phyloP scores from a whole-genome alignment of 2,329 filamentous ascomycete species.

The Trichoderma koningiopsis region DNA sequence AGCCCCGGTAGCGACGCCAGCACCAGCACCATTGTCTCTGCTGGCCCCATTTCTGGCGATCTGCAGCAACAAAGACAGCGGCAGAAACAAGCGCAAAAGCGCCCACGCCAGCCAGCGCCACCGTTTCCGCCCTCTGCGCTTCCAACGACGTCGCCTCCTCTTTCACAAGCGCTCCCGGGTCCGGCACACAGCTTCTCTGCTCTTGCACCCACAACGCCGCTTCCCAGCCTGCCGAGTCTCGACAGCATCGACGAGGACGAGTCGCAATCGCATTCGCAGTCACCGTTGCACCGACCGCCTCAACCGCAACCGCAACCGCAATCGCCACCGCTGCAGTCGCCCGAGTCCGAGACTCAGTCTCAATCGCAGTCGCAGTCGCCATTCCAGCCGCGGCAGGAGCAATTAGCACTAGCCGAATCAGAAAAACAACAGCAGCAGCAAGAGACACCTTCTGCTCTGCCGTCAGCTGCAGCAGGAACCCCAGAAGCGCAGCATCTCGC shows the following conservation, averaged over 20 bases:
- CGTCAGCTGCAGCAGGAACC: neutral
- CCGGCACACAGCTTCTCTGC: conserved; percentile 1
- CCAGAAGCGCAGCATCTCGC: neutral
- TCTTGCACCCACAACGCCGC: conserved; percentile 14
- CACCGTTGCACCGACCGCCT: neutral
- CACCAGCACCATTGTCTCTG: neutral
- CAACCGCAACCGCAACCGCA: neutral
- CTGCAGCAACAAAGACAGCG: conserved; percentile 18
- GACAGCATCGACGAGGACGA: conserved; percentile 28
- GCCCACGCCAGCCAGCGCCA: conserved; percentile 16
- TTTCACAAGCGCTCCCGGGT: neutral
- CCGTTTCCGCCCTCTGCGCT: conserved; percentile 26
- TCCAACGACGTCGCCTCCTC: conserved; percentile 18
- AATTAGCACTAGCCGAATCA: neutral
- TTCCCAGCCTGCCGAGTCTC: conserved; percentile 15
- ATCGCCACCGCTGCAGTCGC: neutral
- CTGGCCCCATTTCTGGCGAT: conserved; percentile 11
- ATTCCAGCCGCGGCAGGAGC: neutral
- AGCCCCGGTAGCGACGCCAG: neutral
- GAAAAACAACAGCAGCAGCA: neutral
- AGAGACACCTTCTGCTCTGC: neutral
- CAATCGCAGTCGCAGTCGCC: neutral
- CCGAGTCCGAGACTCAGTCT: neutral
- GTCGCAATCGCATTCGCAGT: neutral
- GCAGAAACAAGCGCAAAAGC: conserved; percentile 18